Base-by-base conservation (phyloP, 768 basidiomycete genomes). In the Naganishia vaughanmartiniae region DNA sequence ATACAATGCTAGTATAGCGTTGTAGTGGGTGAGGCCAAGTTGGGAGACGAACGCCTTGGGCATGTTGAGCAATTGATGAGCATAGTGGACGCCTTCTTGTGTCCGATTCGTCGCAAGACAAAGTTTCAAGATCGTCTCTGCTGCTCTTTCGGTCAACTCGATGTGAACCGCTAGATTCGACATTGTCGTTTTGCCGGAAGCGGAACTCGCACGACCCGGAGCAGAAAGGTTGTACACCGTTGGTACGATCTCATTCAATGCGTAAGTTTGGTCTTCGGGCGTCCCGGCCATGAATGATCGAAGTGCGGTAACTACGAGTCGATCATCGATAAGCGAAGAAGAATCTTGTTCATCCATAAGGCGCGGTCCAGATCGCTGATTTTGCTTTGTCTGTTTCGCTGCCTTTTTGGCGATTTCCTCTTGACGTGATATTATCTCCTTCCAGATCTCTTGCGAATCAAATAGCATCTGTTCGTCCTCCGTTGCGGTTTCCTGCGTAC, bases 81-180 rank as follows among this genome's bases (percentile, higher is more conserved):
- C 73, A 68, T 73, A 76, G 66, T 77, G 75, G 21, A 73, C 39
- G 14, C 75, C 76, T 21, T 72, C 48, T 26, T 66, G 63, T 14
- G 70, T 55, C 60, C 73, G 71, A 7, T 70, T 65, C 14, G 65
- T 56, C 5, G 56, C 36, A 15, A 58, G 56, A 26, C 76, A 66
- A n/a, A 73, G 63, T 14, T 72, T 66, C 24, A 77, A 51, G 45
- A 77, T 71, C 17, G 75, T 67, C 7, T 76, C 76, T 6, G 75
- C 79, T 31, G 73, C 53, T 30, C 67, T 53, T 21, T 76, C 66
- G n/a, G 70, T 71, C 17, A 77, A 63, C 9, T 56, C 36, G 5
- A 78, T 68, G 1, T 45, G 51, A 15, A 57, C 30, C 1, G 31
- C 14, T 21, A 14, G 26, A n/a, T 24, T 19, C 28, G 28, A 45